Evolutionary conservation across 495 filamentous ascomycete genomes (phyloP).

Genomic region (Pyrenopolyporus hunteri): DNA sequence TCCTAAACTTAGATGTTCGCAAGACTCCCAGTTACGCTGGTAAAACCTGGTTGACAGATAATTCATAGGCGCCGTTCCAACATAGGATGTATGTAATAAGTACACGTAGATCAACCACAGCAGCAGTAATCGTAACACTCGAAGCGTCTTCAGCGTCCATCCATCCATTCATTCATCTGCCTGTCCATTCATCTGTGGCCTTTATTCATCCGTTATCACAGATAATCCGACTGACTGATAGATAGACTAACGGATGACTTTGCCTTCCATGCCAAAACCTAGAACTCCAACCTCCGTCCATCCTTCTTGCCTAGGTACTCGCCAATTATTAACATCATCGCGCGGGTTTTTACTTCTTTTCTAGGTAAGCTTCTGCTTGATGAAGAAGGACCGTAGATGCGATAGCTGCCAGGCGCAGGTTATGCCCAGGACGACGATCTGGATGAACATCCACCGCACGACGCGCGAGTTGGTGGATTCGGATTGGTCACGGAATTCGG

Average conservation of each 20-base stretch:
- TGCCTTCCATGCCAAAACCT: too few species aligned
- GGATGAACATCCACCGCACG: slow-evolving; percentile 91
- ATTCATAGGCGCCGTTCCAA: too few species aligned
- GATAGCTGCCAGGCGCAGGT: slow-evolving; percentile 98
- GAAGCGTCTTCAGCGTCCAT: neutral
- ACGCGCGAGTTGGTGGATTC: slow-evolving; percentile 92
- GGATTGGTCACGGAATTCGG: slow-evolving; percentile 96
- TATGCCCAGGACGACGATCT: slow-evolving; percentile 82
- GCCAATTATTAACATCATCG: neutral
- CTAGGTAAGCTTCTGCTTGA: slow-evolving; percentile 98
- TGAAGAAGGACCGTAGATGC: slow-evolving; percentile 95
- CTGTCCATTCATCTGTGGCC: too few species aligned
- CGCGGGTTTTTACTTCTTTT: too few species aligned
- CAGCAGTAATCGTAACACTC: slow-evolving; percentile 1
- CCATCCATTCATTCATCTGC: too few species aligned
- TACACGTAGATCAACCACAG: neutral
- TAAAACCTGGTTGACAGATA: too few species aligned
- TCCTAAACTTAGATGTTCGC: neutral
- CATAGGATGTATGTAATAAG: neutral
- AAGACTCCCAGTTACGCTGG: too few species aligned
- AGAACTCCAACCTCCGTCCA: too few species aligned
- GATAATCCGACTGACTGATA: too few species aligned
- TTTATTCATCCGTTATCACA: too few species aligned
- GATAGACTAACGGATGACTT: too few species aligned
- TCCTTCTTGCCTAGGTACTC: neutral